phyloP scores from a whole-genome alignment of 2,329 filamentous ascomycete species.

The Talaromyces sp. region DNA sequence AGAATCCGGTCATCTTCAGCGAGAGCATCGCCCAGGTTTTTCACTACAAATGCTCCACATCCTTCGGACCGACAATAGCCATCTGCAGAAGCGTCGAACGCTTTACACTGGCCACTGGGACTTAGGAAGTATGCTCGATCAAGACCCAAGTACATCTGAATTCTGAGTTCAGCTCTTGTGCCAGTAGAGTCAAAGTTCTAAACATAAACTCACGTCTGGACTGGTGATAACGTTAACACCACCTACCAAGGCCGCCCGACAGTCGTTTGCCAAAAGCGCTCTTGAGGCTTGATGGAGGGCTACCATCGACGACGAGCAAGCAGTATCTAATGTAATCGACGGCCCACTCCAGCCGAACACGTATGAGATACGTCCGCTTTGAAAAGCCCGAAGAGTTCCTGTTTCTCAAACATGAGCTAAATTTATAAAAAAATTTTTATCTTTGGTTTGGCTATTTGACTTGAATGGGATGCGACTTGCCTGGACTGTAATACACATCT shows the following conservation, averaged over 20 bases:
- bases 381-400: constrained; percentile 15
- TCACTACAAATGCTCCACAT: constrained; percentile 68
- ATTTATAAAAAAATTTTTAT: no score
- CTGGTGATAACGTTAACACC: constrained; percentile 69
- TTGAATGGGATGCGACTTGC: no score
- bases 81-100: constrained; percentile 73
- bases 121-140: constrained; percentile 66
- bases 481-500: neutral
- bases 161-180: neutral
- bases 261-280: neutral
- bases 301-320: constrained; percentile 38
- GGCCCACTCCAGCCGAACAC: constrained; percentile 43
- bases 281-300: constrained; percentile 16
- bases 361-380: constrained; percentile 33
- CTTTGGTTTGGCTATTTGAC: no score
- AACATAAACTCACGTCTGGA: constrained; percentile 59
- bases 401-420: no score
- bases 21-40: constrained; percentile 71
- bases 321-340: constrained; percentile 36
- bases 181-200: no score
- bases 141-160: neutral
- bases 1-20: constrained; percentile 64
- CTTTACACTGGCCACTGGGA: constrained; percentile 66
- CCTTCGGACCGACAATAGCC: constrained; percentile 78
- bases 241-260: neutral